phyloP scores from a whole-genome alignment of 495 filamentous ascomycete species.

The Lepraria neglecta region DNA sequence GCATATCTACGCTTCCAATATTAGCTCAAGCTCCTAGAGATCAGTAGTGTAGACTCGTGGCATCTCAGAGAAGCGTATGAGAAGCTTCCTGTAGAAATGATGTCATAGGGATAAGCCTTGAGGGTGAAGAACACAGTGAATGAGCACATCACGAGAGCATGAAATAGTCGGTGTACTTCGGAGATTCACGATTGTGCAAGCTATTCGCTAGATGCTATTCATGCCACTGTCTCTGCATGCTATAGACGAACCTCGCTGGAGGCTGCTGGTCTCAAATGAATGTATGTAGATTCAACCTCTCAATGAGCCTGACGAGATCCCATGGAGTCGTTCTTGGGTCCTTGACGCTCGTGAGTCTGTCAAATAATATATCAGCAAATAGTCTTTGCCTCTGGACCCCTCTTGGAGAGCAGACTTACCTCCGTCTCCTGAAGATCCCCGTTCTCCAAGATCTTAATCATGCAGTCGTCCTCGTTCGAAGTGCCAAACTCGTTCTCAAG shows the following conservation, averaged over 20 bases:
- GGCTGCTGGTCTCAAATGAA: constrained; percentile 4
- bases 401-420: constrained; percentile 44
- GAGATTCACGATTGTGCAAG: not conserved
- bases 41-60: no score
- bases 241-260: constrained; percentile 14
- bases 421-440: constrained; percentile 61
- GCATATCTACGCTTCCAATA: no score
- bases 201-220: constrained; percentile 4
- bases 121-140: not conserved
- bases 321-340: constrained; percentile 42
- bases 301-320: constrained; percentile 39
- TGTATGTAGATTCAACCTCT: constrained; percentile 1
- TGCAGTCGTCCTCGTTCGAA: constrained; percentile 63
- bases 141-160: not conserved
- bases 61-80: not conserved
- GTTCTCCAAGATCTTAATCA: constrained; percentile 71
- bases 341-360: constrained; percentile 37
- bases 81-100: not conserved
- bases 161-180: not conserved
- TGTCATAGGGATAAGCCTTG: not conserved
- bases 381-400: not conserved
- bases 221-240: not conserved
- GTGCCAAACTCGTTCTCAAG: constrained; percentile 89
- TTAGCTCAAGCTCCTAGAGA: no score
- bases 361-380: constrained; percentile 10